phyloP scores from a whole-genome alignment of 805 yeast genomes.

The Grigorovia jiainica region DNA sequence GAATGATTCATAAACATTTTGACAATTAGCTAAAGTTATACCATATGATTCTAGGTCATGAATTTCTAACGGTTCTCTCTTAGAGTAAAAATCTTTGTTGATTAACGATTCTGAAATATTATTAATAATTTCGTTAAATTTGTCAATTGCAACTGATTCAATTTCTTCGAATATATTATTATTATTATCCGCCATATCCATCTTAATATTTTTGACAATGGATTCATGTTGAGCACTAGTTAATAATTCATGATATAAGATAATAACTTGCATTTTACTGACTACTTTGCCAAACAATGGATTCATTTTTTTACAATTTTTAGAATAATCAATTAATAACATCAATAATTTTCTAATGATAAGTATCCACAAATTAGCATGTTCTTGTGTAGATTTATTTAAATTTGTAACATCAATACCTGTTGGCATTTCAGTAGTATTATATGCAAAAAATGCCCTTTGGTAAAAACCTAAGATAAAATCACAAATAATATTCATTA shows the following conservation, averaged over 20 bases:
- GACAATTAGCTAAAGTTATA: conserved; percentile 15
- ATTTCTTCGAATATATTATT: conserved; percentile 16
- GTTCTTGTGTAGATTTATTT: conserved; percentile 6
- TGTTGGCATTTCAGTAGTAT: background rate
- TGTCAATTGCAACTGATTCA: conserved; percentile 8
- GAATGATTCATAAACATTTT: conserved; percentile 12
- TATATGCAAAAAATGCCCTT: conserved; percentile 11
- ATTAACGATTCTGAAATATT: conserved; percentile 25
- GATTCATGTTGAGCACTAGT: background rate
- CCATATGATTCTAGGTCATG: conserved; percentile 15
- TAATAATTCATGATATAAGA: conserved; percentile 2
- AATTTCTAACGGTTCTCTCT: conserved; percentile 14
- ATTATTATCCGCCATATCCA: background rate
- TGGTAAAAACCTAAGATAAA: conserved; percentile 21
- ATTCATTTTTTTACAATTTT: conserved; percentile 19
- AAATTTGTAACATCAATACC: background rate
- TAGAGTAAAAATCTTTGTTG: conserved; percentile 21
- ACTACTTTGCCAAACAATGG: conserved; percentile 12
- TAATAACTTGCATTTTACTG: conserved; percentile 9
- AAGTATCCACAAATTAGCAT: conserved; percentile 10
- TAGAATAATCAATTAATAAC: conserved; percentile 23
- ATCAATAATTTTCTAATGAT: conserved; percentile 20
- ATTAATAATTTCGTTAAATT: conserved; percentile 14
- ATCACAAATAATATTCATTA: conserved; percentile 16
- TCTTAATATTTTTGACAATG: conserved; percentile 2